These are phyloP conservation scores for Sclerotinia nivalis DNA, from an alignment of 2,329 filamentous ascomycete genomes.

Conservation along the genomic window DNA sequence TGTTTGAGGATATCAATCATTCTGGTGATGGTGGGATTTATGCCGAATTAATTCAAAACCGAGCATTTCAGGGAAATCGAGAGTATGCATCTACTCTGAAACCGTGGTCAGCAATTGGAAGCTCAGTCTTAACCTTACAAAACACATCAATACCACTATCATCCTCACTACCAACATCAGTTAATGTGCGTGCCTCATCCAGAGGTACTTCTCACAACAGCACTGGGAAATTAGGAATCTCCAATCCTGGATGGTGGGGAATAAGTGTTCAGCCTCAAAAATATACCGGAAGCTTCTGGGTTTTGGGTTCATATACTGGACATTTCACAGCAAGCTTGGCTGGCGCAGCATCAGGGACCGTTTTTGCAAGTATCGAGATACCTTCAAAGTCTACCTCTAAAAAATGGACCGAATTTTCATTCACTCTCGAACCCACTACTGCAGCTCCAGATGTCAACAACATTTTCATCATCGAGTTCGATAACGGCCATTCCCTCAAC, in stretches of 20 bases:
- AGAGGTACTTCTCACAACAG: background rate
- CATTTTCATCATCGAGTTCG: conserved; percentile 55
- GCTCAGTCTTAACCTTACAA: conserved; percentile 40
- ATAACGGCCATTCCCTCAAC: conserved; percentile 47
- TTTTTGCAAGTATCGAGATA: conserved; percentile 33
- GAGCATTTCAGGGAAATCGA: conserved; percentile 61
- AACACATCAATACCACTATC: conserved; percentile 35
- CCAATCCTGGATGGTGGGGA: conserved; percentile 59
- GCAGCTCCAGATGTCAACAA: conserved; percentile 48
- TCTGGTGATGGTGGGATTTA: conserved; percentile 49
- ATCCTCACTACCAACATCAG: conserved; percentile 33
- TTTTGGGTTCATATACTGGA: conserved; percentile 22
- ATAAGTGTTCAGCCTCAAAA: conserved; percentile 43
- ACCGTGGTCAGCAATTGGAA: conserved; percentile 37
- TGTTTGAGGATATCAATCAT: conserved; percentile 41
- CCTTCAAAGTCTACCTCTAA: conserved; percentile 22
- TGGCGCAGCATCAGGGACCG: conserved; percentile 25
- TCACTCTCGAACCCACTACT: conserved; percentile 20
- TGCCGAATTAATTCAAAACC: conserved; percentile 68
- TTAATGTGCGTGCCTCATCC: conserved; percentile 30
- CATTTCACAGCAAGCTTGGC: conserved; percentile 28
- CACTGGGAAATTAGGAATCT: conserved; percentile 47
- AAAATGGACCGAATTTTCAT: conserved; percentile 31
- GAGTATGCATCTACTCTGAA: conserved; percentile 51
- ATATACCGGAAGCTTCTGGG: conserved; percentile 39